phyloP scores from a whole-genome alignment of 2,329 filamentous ascomycete species.

The Neofusicoccum sp. region DNA sequence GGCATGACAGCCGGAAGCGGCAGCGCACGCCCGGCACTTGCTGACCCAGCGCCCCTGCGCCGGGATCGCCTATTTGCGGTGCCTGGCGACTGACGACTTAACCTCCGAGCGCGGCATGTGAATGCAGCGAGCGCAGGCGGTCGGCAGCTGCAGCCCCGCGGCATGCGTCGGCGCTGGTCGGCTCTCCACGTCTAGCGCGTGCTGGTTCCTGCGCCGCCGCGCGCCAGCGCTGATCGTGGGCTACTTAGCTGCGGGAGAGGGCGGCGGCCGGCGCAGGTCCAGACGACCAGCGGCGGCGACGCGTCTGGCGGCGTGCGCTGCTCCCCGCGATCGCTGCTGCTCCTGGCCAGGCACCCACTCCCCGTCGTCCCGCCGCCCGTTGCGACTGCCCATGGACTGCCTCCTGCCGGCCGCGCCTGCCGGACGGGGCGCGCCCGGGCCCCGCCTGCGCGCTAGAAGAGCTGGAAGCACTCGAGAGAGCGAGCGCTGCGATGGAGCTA shows the following conservation, averaged over 20 bases:
- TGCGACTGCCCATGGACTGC: neutral
- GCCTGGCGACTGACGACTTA: slow-evolving; percentile 1
- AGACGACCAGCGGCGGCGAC: too few species aligned
- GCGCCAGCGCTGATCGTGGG: too few species aligned
- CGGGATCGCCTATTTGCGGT: slow-evolving; percentile 14
- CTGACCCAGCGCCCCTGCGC: slow-evolving; percentile 8
- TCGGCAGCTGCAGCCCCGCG: neutral
- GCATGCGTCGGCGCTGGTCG: neutral
- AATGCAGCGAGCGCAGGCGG: neutral
- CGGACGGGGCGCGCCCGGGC: neutral
- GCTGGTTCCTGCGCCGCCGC: too few species aligned
- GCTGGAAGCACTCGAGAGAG: neutral
- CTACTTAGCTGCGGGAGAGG: too few species aligned
- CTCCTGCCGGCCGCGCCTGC: slow-evolving; percentile 8
- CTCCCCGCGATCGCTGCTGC: slow-evolving; percentile 1
- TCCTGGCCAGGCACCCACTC: slow-evolving; percentile 2
- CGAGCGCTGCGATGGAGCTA: slow-evolving; percentile 6
- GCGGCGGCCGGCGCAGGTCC: too few species aligned
- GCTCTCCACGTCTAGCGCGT: neutral
- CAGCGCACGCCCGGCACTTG: slow-evolving; percentile 1
- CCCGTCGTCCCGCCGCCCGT: neutral
- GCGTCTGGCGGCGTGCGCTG: too few species aligned
- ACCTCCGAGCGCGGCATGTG: neutral
- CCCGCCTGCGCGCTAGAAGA: neutral
- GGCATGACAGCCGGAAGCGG: neutral